These are phyloP conservation scores for Vigna hirtella DNA, from an alignment of 306 rosid species.

Conservation along the genomic window DNA sequence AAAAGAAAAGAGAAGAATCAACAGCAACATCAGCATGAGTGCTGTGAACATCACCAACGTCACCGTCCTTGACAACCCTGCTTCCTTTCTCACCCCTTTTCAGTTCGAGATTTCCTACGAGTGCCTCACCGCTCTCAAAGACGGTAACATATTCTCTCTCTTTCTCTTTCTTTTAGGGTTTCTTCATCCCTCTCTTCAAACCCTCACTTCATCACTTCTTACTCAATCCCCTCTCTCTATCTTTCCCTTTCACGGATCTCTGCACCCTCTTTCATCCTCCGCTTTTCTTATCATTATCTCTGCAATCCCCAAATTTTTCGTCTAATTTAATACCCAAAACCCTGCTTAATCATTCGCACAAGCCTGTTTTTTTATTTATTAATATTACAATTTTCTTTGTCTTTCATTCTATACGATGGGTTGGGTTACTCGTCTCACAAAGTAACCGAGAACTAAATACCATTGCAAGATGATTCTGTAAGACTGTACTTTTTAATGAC, in stretches of 20 bases:
- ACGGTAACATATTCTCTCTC: constrained; percentile 48
- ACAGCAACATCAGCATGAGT: constrained; percentile 50
- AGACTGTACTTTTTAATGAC: no score
- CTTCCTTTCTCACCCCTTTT: constrained; percentile 75
- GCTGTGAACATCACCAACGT: constrained; percentile 93
- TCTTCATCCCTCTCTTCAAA: background rate
- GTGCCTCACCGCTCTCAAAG: constrained; percentile 77
- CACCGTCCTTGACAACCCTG: constrained; percentile 80
- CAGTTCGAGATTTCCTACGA: constrained; percentile 95
- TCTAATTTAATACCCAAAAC: background rate
- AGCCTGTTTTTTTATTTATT: background rate
- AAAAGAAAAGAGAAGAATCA: no score
- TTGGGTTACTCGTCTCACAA: no score
- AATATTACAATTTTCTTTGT: background rate
- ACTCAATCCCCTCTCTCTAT: no score
- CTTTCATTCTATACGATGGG: background rate
- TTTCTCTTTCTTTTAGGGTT: background rate
- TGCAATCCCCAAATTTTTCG: background rate
- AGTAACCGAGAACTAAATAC: no score
- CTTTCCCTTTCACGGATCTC: background rate
- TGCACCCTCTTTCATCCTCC: background rate
- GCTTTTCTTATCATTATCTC: background rate
- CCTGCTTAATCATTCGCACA: background rate
- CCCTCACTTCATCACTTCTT: background rate
- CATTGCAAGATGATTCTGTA: no score